Percentiles rank a stretch among this genome's conserved stretches.
phyloP scores from a whole-genome alignment of 1,284 basidiomycete species.

The Ceratobasidium sp. region DNA sequence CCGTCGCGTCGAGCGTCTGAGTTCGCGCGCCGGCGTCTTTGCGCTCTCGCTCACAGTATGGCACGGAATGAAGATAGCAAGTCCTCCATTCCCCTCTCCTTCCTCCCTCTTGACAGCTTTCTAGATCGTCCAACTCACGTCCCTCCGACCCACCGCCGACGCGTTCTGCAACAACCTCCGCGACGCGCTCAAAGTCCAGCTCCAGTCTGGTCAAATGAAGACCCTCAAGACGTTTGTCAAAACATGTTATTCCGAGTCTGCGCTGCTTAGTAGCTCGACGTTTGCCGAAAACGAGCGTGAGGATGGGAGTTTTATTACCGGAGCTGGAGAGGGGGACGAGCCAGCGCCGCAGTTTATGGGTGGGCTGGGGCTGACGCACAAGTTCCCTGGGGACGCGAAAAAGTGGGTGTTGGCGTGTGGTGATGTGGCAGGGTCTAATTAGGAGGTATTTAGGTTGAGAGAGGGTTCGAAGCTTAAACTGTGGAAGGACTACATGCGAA shows the following conservation, averaged over 20 bases:
- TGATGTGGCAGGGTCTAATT: background rate
- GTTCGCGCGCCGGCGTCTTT: conserved; percentile 92
- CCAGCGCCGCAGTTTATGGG: conserved; percentile 75
- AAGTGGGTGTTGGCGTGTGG: conserved; percentile 65
- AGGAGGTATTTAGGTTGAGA: conserved; percentile 68
- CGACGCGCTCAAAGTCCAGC: conserved; percentile 88
- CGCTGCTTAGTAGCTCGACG: conserved; percentile 67
- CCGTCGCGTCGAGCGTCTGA: conserved; percentile 92
- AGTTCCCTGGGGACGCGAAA: conserved; percentile 93
- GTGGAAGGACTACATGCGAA: conserved; percentile 89
- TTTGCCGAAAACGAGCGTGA: conserved; percentile 71
- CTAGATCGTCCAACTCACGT: conserved; percentile 94
- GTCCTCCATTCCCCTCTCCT: conserved; percentile 54
- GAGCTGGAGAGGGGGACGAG: conserved; percentile 62
- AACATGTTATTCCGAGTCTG: conserved; percentile 94
- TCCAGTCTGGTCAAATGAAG: conserved; percentile 93
- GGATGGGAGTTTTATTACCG: conserved; percentile 68
- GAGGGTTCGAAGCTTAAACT: conserved; percentile 98
- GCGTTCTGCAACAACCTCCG: conserved; percentile 91
- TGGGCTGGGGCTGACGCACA: conserved; percentile 87
- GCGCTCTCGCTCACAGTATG: conserved; percentile 94
- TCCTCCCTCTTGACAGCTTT: background rate
- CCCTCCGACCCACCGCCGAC: conserved; percentile 94
- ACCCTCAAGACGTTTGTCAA: conserved; percentile 89
- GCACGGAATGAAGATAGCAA: conserved; percentile 94